Conservation (phyloP, 179 eudicot species). For the Drosera spatulata region DNA sequence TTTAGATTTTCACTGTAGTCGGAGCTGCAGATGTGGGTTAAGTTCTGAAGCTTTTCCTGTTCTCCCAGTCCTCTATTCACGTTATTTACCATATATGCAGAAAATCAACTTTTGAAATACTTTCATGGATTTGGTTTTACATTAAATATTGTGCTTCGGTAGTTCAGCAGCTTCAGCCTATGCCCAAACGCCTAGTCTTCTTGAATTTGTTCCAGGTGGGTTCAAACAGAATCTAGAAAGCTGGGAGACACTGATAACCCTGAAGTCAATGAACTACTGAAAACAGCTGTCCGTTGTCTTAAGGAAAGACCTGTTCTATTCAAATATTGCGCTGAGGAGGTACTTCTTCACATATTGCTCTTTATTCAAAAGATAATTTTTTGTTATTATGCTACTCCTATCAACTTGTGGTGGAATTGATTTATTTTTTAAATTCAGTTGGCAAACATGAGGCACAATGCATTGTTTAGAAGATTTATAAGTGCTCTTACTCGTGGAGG, state of each 20-base stretch:
- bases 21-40: too few species aligned
- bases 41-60: too few species aligned
- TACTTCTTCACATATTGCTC: constrained; percentile 10
- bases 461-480: constrained; percentile 88
- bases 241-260: constrained; percentile 95
- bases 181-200: background rate
- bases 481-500: constrained; percentile 99
- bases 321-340: constrained; percentile 99
- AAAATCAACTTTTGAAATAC: too few species aligned
- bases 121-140: too few species aligned
- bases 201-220: constrained; percentile 57
- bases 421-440: constrained; percentile 33
- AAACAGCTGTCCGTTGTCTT: constrained; percentile 85
- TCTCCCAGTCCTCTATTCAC: too few species aligned
- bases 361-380: background rate
- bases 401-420: background rate
- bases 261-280: constrained; percentile 84
- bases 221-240: constrained; percentile 87
- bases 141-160: too few species aligned
- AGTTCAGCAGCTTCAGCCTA: too few species aligned
- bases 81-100: too few species aligned
- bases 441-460: constrained; percentile 97
- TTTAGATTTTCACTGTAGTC: too few species aligned
- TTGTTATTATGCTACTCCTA: background rate
- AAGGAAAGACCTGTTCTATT: constrained; percentile 95